phyloP scores from a whole-genome alignment of 192 early-diverging fungal species.

The Funneliformis mosseae region DNA sequence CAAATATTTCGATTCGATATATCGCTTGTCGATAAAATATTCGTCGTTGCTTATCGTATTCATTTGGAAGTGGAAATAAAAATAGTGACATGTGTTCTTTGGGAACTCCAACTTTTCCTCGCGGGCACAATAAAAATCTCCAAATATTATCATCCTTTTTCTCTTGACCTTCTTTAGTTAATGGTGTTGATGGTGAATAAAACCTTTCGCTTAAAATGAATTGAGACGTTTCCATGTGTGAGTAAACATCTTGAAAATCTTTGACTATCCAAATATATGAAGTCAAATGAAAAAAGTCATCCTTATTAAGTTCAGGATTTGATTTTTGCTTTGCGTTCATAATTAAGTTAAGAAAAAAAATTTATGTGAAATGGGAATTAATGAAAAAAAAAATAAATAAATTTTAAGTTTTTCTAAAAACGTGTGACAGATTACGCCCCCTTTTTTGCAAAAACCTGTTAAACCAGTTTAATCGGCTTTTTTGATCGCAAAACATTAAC shows the following conservation, averaged over 20 bases:
- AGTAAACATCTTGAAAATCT: not conserved
- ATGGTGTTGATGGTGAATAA: not conserved
- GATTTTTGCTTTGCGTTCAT: not conserved
- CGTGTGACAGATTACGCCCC: no score
- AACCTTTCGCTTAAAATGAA: not conserved
- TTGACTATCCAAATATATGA: not conserved
- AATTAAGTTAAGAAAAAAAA: not conserved
- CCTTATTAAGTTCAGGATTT: not conserved
- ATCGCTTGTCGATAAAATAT: not conserved
- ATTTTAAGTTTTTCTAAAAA: no score
- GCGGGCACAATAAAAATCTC: not conserved
- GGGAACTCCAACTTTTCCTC: not conserved
- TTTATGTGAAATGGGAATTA: no score
- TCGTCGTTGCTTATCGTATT: not conserved
- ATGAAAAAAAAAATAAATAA: no score
- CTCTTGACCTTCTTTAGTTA: no score
- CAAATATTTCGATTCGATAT: not conserved
- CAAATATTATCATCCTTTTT: not conserved
- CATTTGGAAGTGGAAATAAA: not conserved
- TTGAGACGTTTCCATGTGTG: not conserved
- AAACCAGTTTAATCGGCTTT: no score
- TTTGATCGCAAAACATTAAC: no score
- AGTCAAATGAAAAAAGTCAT: not conserved
- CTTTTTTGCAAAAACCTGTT: no score
- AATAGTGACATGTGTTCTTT: not conserved